These are phyloP conservation scores for Rhynchosporium secalis DNA, from an alignment of 2,329 filamentous ascomycete species.

Conservation along the genomic window DNA sequence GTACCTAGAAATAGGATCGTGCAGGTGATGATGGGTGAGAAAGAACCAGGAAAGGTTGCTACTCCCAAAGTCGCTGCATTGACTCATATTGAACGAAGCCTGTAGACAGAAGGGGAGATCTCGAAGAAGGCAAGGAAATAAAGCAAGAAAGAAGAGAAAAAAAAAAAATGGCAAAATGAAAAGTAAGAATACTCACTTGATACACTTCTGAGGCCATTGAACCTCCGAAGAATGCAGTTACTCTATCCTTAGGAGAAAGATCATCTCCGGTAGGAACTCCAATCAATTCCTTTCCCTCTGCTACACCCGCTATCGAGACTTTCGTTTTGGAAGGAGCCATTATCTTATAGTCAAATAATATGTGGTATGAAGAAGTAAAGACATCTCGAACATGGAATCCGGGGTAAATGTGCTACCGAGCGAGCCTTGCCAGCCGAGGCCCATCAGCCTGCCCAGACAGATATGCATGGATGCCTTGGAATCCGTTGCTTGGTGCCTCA, in stretches of 20 bases:
- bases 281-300: slow-evolving; percentile 26
- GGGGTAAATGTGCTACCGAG: slow-evolving; percentile 5
- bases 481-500: background rate
- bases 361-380: background rate
- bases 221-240: slow-evolving; percentile 24
- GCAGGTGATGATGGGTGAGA: too few species aligned
- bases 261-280: slow-evolving; percentile 28
- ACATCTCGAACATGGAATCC: slow-evolving; percentile 10
- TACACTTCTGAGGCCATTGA: slow-evolving; percentile 22
- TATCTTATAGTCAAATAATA: background rate
- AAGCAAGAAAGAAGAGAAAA: background rate
- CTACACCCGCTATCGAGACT: slow-evolving; percentile 27
- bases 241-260: slow-evolving; percentile 27
- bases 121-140: background rate
- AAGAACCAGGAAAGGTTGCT: too few species aligned
- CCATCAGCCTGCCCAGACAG: slow-evolving; percentile 6
- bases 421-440: slow-evolving; percentile 18
- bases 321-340: slow-evolving; percentile 29
- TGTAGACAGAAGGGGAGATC: too few species aligned
- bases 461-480: slow-evolving; percentile 27
- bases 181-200: slow-evolving; percentile 25
- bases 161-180: background rate
- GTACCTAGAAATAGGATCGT: background rate
- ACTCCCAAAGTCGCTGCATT: too few species aligned
- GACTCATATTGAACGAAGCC: too few species aligned